phyloP scores from a whole-genome alignment of 352 stramenopile species.

The Phytophthora citrophthora region DNA sequence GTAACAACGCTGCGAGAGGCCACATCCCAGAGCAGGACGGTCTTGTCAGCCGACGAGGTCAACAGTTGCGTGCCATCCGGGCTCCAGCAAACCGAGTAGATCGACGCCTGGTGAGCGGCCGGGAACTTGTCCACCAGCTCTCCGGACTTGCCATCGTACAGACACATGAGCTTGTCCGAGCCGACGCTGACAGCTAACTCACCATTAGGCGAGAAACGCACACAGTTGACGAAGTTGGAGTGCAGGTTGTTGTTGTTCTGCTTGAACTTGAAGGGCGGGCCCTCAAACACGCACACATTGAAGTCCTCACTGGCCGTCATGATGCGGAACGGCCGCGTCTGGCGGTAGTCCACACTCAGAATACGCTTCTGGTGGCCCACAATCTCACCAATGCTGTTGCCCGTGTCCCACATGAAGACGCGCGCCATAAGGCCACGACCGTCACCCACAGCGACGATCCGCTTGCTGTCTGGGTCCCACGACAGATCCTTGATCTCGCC shows the following conservation, averaged over 20 bases:
- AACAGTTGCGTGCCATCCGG: constrained; percentile 90
- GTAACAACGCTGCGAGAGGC: constrained; percentile 68
- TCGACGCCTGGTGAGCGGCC: constrained; percentile 88
- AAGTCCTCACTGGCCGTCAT: constrained; percentile 96
- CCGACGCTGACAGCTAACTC: constrained; percentile 91
- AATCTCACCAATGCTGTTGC: constrained; percentile 95
- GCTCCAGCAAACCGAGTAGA: constrained; percentile 96
- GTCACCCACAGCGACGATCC: constrained; percentile 91
- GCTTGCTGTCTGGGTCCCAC: constrained; percentile 97
- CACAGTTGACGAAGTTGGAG: constrained; percentile 96
- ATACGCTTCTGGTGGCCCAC: constrained; percentile 95
- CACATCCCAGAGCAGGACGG: constrained; percentile 93
- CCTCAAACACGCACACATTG: constrained; percentile 94
- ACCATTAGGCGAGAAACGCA: constrained; percentile 94
- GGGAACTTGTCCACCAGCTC: constrained; percentile 86
- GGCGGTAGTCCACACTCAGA: constrained; percentile 93
- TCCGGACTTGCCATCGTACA: constrained; percentile 95
- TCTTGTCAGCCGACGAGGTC: constrained; percentile 97
- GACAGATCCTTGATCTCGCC: constrained; percentile 94
- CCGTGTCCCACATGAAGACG: constrained; percentile 98
- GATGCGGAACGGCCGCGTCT: constrained; percentile 94
- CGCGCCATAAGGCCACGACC: constrained; percentile 78
- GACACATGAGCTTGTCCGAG: constrained; percentile 94
- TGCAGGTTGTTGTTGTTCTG: constrained; percentile 93
- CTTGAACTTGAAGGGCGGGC: constrained; percentile 97